These are phyloP conservation scores for Neonectria sp. DNA, from an alignment of 2,329 filamentous ascomycete species.

Conservation along the genomic window DNA sequence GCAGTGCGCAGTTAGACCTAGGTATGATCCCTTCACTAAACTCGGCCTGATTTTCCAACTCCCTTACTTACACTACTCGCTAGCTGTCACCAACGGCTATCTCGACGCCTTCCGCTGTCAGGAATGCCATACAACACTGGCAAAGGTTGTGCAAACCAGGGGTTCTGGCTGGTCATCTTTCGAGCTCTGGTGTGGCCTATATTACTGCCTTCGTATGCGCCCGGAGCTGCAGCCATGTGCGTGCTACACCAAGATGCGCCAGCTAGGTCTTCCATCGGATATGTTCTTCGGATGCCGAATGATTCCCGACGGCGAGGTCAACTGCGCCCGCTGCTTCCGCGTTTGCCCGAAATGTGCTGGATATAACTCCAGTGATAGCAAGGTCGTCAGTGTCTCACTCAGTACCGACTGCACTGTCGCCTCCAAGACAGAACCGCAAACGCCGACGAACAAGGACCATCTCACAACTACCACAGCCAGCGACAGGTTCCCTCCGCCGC, in stretches of 20 bases:
- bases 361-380: not conserved
- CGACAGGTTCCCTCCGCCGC: not conserved
- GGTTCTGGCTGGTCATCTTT: not conserved
- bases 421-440: not conserved
- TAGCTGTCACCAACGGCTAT: constrained; percentile 2
- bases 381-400: not conserved
- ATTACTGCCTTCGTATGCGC: not conserved
- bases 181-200: constrained; percentile 12
- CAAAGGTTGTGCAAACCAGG: not conserved
- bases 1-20: constrained; percentile 5
- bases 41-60: not conserved
- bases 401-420: not conserved
- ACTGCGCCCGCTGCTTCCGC: constrained; percentile 9
- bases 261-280: not conserved
- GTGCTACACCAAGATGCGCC: not conserved
- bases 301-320: not conserved
- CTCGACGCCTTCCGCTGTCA: constrained; percentile 8
- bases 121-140: not conserved
- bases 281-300: not conserved
- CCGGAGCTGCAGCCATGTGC: constrained; percentile 1
- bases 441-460: not conserved
- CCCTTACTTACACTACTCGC: not conserved
- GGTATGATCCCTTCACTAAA: not conserved
- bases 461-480: not conserved
- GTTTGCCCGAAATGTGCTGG: not conserved